Percentiles rank a stretch among this genome's conserved stretches.
phyloP scores from a whole-genome alignment of 495 filamentous ascomycete species.

The Podospora didyma region DNA sequence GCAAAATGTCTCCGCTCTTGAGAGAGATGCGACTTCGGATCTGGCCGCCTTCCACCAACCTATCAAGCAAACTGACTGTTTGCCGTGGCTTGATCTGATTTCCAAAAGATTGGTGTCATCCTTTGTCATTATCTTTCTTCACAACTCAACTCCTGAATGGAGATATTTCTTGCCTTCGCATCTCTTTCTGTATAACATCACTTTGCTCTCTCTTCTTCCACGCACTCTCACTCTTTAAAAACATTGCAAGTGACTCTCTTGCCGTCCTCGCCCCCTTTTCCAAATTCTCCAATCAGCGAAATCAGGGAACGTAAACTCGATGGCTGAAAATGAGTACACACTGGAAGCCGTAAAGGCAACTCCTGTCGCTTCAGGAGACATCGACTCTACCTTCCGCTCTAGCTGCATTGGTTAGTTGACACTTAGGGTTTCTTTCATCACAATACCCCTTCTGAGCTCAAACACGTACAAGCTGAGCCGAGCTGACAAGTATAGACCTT shows the following conservation, averaged over 20 bases:
- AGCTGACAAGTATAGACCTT: constrained; percentile 52
- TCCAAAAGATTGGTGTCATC: constrained; percentile 3
- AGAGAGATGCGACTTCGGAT: constrained; percentile 13
- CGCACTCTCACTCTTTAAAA: no score
- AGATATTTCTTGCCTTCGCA: no score
- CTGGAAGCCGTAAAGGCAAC: constrained; percentile 45
- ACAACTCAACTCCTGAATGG: no score
- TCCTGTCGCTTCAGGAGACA: constrained; percentile 51
- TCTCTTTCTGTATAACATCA: no score
- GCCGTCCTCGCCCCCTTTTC: no score
- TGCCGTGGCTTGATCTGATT: background rate
- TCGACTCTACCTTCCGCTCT: constrained; percentile 68
- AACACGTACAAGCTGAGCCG: background rate
- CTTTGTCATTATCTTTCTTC: constrained; percentile 4
- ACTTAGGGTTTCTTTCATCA: background rate
- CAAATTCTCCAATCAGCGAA: no score
- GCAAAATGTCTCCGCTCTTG: background rate
- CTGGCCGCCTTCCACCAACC: constrained; percentile 21
- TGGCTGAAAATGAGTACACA: constrained; percentile 40
- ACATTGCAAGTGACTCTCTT: no score
- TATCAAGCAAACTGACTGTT: background rate
- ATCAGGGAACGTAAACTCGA: background rate
- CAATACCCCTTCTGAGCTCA: no score
- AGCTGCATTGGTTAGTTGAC: constrained; percentile 58
- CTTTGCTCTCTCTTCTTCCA: no score